Evolutionary conservation across 1,139 yeast genomes (phyloP).

Genomic region (Magnusiomyces paraingens): DNA sequence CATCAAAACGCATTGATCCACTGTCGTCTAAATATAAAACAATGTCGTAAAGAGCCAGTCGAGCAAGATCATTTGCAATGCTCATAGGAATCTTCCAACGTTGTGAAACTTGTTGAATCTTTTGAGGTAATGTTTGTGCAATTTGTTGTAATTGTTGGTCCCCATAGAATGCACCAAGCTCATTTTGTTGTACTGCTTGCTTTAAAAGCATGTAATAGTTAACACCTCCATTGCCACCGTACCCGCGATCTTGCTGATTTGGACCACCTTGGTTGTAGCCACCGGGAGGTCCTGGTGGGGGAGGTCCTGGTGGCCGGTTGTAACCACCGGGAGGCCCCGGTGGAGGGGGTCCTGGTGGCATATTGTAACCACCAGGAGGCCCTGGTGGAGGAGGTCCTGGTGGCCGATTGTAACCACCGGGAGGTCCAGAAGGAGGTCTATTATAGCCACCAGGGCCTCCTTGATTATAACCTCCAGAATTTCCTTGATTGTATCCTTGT

Average conservation of each 20-base stretch:
- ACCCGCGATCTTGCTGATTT: not conserved
- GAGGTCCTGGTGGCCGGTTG: slow-evolving; percentile 1
- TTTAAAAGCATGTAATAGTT: slow-evolving; percentile 20
- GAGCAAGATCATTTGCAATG: slow-evolving; percentile 27
- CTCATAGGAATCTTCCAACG: slow-evolving; percentile 29
- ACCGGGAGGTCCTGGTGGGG: slow-evolving; percentile 6
- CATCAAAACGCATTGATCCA: slow-evolving; percentile 33
- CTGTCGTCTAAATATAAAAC: slow-evolving; percentile 31
- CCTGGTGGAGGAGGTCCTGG: not conserved
- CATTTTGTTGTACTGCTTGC: not conserved
- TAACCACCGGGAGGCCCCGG: not conserved
- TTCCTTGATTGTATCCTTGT: slow-evolving; percentile 4
- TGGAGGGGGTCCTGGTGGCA: not conserved
- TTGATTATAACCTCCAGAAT: not conserved
- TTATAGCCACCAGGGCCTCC: too few species aligned
- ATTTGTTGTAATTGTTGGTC: slow-evolving; percentile 22
- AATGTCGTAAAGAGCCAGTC: slow-evolving; percentile 31
- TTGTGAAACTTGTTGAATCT: slow-evolving; percentile 22
- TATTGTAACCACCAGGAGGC: slow-evolving; percentile 6
- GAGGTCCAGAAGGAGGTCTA: too few species aligned
- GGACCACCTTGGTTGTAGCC: not conserved
- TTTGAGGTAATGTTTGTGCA: slow-evolving; percentile 23
- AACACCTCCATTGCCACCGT: not conserved
- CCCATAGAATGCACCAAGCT: slow-evolving; percentile 2
- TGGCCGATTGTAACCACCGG: slow-evolving; percentile 4